Conservation (phyloP, 2,329 filamentous ascomycete genomes). For the Apiospora koreana region DNA sequence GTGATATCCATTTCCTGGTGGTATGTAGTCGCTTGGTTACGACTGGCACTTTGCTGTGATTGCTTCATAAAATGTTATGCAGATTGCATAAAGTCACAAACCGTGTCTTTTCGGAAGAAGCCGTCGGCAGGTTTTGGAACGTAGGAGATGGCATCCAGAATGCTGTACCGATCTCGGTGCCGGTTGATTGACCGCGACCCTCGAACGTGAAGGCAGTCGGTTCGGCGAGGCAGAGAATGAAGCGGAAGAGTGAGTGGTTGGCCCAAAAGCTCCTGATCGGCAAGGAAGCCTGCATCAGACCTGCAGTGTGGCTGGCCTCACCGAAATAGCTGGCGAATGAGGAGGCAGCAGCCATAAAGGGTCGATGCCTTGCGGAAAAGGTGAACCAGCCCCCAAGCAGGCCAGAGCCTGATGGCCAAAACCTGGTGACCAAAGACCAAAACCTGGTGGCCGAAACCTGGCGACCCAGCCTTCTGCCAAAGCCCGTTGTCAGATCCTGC, state of each 20-base stretch:
- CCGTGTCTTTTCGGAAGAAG: not conserved
- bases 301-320: not conserved
- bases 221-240: not conserved
- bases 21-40: not conserved
- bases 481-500: no score
- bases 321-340: not conserved
- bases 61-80: not conserved
- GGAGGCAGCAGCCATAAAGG: not conserved
- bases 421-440: no score
- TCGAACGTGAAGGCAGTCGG: not conserved
- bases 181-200: not conserved
- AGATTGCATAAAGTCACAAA: not conserved
- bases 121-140: not conserved
- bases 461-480: no score
- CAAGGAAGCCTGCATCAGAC: not conserved
- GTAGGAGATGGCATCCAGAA: not conserved
- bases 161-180: not conserved
- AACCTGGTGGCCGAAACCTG: no score
- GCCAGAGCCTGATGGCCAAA: not conserved
- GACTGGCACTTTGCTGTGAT: not conserved
- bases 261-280: not conserved
- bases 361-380: no score
- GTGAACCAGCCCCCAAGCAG: not conserved
- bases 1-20: not conserved
- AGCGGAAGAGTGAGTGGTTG: not conserved